phyloP scores from a whole-genome alignment of 2,329 filamentous ascomycete genomes.

The Tolypocladium nubicola region DNA sequence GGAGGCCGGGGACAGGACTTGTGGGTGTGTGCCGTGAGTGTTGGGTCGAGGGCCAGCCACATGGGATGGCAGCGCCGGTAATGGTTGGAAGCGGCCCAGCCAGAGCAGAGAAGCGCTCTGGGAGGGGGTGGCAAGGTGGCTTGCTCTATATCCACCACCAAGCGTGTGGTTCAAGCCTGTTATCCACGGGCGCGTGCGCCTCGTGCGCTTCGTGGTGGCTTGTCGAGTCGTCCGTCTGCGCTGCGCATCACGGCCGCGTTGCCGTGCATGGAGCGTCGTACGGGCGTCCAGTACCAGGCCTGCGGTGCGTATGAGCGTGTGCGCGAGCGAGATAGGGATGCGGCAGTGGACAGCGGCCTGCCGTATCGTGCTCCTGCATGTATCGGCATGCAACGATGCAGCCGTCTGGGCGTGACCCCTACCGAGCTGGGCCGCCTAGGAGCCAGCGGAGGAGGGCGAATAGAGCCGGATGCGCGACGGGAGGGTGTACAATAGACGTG shows the following conservation, averaged over 20 bases:
- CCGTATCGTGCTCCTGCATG: background rate
- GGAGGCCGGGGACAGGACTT: no score
- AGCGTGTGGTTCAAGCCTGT: background rate
- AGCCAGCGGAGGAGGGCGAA: background rate
- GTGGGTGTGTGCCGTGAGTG: no score
- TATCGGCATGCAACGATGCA: background rate
- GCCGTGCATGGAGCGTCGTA: background rate
- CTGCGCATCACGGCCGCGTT: background rate
- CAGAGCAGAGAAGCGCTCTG: background rate
- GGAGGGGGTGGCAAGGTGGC: background rate
- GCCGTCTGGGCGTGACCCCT: background rate
- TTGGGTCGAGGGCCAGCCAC: no score
- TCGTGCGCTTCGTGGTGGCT: background rate
- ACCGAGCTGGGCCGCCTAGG: background rate
- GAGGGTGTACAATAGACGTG: background rate
- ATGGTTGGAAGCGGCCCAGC: background rate
- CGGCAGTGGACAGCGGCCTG: background rate
- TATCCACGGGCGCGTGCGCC: background rate
- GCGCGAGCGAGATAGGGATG: no score
- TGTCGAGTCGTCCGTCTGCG: background rate
- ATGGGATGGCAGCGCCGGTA: background rate
- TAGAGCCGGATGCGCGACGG: no score
- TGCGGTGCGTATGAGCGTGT: background rate
- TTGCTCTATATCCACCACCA: background rate
- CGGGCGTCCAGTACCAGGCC: background rate